phyloP scores from a whole-genome alignment of 768 basidiomycete genomes.

The Lepiota venenata region DNA sequence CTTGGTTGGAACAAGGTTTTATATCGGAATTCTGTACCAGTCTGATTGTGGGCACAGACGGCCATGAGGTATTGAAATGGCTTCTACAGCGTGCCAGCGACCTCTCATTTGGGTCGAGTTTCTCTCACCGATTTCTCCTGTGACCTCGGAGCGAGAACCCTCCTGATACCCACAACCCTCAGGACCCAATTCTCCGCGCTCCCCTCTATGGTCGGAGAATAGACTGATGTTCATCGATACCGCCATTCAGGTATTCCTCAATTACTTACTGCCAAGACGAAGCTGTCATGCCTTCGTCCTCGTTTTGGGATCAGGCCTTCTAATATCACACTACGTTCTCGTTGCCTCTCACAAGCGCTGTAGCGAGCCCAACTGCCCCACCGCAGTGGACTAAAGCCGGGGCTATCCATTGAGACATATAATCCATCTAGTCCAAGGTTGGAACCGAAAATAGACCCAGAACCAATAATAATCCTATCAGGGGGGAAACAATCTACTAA shows the following conservation, averaged over 20 bases:
- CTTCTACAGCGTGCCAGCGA: conserved; percentile 10
- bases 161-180: neutral
- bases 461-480: neutral
- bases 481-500: neutral
- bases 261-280: neutral
- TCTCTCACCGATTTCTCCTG: conserved; percentile 11
- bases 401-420: neutral
- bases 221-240: neutral
- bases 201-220: conserved; percentile 8
- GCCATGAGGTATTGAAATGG: conserved; percentile 1
- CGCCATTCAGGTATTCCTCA: neutral
- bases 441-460: neutral
- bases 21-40: neutral
- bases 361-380: neutral
- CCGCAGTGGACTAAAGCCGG: neutral
- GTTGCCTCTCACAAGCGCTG: neutral
- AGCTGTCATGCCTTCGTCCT: neutral
- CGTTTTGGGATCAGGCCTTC: neutral
- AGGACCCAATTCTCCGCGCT: neutral
- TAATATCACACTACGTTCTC: conserved; percentile 5
- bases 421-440: neutral
- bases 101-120: conserved; percentile 11
- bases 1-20: neutral
- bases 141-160: conserved; percentile 12
- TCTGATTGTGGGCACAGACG: neutral